Base-by-base conservation (phyloP, 495 filamentous ascomycete genomes). In the Penicillium steckii region DNA sequence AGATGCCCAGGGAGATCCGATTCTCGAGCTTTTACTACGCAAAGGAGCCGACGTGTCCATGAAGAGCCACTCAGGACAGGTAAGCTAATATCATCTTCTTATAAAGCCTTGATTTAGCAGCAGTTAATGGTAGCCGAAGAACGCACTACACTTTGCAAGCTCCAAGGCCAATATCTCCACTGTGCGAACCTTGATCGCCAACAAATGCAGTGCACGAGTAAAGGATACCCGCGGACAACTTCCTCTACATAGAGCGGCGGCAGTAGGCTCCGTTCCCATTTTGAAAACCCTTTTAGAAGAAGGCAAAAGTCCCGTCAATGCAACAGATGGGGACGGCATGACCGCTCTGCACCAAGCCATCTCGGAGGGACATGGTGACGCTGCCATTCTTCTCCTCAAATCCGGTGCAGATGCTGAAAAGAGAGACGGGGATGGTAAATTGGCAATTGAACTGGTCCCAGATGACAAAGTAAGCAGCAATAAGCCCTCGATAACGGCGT, bases 291-390 rank as follows among this genome's bases (percentile, higher is more conserved):
- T 98, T 23, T 69, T 99, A 8, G 84, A 90, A 56, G 77, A 89
- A 52, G 75, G 77, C 13, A 82, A 82, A 47, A 93, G 88, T 53
- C 91, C 95, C 1, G 61, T 97, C 7, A 92, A 96, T 65, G 86
- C 91, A 13, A 86, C 85, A n/a, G 94, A 99, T 73, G 73, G 74
- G 8, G 82, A 88, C 48, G 92, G 93, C 1, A 77, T 88, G 50
- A 97, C 95, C 27, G 84, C 92, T 12, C 71, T 99, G 62, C 94
- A 99, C 69, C 95, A 99, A 73, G 94, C 88, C 2, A 80, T 97
- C 52, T 88, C 90, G 0, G 94, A 98, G 68, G 94, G 94, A 0
- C 92, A 96, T 67, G 94, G 92, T 1, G 90, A 96, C 69, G 83
- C 91, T 1, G 94, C 93, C 0, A 72, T 96, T 19, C 74, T 85